Conservation (phyloP, 2,329 filamentous ascomycete genomes). For the Clarireedia monteithiana region DNA sequence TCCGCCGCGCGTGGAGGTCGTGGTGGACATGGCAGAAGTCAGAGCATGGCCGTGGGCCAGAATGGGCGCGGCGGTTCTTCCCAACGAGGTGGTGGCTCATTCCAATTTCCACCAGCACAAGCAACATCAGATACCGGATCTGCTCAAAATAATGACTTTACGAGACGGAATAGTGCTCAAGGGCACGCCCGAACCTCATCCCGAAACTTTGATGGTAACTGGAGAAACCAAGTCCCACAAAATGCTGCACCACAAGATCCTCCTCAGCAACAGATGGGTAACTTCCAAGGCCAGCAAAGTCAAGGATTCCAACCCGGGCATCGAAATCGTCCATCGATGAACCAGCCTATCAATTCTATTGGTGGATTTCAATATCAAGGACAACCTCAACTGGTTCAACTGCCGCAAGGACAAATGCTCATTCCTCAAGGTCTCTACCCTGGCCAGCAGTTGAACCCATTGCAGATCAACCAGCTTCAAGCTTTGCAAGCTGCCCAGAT, state of each 20-base stretch:
- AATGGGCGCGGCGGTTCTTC: slow-evolving; percentile 55
- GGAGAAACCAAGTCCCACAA: slow-evolving; percentile 68
- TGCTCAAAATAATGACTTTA: slow-evolving; percentile 51
- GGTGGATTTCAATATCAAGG: slow-evolving; percentile 83
- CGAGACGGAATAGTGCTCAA: slow-evolving; percentile 58
- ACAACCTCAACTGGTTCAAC: slow-evolving; percentile 81
- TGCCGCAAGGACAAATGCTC: slow-evolving; percentile 78
- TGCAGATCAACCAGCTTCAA: slow-evolving; percentile 86
- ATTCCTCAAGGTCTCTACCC: slow-evolving; percentile 70
- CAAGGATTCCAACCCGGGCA: slow-evolving; percentile 86
- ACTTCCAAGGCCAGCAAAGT: slow-evolving; percentile 66
- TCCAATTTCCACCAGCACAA: slow-evolving; percentile 56
- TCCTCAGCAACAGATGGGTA: slow-evolving; percentile 49
- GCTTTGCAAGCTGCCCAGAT: slow-evolving; percentile 85
- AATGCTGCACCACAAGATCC: slow-evolving; percentile 41
- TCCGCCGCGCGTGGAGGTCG: slow-evolving; percentile 42
- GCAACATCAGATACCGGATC: slow-evolving; percentile 44
- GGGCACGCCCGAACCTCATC: slow-evolving; percentile 78
- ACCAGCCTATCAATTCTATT: slow-evolving; percentile 75
- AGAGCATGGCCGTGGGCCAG: slow-evolving; percentile 76
- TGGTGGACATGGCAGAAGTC: slow-evolving; percentile 64
- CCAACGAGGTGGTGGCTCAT: slow-evolving; percentile 60
- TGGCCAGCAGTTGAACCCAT: slow-evolving; percentile 77
- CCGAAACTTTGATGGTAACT: slow-evolving; percentile 96
- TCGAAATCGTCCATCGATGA: slow-evolving; percentile 76